Conservation (phyloP, 176 grass and related monocot species). For the Elymus sibiricus region DNA sequence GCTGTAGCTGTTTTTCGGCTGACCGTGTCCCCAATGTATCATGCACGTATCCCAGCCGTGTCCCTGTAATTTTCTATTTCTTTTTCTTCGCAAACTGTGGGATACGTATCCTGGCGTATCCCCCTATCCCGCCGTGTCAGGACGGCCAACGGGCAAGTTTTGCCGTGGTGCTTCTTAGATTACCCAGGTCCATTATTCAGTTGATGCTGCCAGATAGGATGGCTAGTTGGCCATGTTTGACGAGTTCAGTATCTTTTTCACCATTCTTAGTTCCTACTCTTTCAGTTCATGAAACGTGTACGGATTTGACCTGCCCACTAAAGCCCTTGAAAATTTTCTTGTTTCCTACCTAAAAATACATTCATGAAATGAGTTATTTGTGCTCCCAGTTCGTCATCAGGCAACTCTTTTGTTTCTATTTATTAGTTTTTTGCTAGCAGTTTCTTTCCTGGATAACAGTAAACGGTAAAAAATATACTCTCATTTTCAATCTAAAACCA, state of each 20-base stretch:
- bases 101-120: too few relatives aligned
- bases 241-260: background rate
- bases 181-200: too few relatives aligned
- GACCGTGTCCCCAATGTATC: too few relatives aligned
- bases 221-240: background rate
- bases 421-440: background rate
- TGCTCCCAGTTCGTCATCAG: background rate
- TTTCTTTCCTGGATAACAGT: background rate
- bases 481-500: background rate
- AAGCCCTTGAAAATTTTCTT: background rate
- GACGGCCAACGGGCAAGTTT: too few relatives aligned
- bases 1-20: too few relatives aligned
- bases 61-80: too few relatives aligned
- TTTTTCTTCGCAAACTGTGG: too few relatives aligned
- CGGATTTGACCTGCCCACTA: constrained; percentile 6
- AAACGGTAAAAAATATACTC: background rate
- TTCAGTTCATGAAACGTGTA: background rate
- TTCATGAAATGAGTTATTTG: background rate
- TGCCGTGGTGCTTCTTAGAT: too few relatives aligned
- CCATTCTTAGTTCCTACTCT: background rate
- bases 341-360: background rate
- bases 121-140: too few relatives aligned
- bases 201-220: too few relatives aligned
- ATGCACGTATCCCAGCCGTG: too few relatives aligned
- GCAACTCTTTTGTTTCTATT: background rate